Conservation (phyloP, 2,329 filamentous ascomycete species). For the Calonectria naviculata region DNA sequence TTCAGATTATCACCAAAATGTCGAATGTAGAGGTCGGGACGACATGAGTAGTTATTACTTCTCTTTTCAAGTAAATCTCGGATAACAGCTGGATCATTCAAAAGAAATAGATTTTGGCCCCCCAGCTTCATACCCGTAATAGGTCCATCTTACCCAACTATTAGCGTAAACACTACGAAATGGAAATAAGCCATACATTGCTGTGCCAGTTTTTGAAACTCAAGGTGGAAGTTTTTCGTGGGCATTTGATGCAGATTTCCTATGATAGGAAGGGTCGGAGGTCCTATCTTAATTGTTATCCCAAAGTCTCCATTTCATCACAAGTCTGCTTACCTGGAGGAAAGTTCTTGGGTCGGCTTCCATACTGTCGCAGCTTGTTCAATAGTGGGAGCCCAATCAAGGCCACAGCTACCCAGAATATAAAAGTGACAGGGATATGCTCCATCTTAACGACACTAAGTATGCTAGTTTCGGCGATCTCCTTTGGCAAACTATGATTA, state of each 20-base stretch:
- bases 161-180: background rate
- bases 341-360: background rate
- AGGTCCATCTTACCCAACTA: background rate
- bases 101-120: background rate
- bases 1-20: slow-evolving; percentile 8
- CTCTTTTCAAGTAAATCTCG: slow-evolving; percentile 3
- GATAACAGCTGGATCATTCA: background rate
- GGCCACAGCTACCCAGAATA: background rate
- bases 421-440: background rate
- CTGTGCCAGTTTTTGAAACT: slow-evolving; percentile 3
- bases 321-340: background rate
- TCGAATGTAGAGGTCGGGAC: background rate
- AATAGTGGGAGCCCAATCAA: background rate
- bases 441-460: background rate
- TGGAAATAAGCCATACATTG: background rate
- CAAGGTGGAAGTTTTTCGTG: slow-evolving; percentile 6
- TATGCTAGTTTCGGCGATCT: background rate
- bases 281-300: background rate
- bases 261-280: background rate
- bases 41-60: slow-evolving; percentile 11
- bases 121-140: background rate
- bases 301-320: accelerated
- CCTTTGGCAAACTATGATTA: background rate
- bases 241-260: slow-evolving; percentile 12
- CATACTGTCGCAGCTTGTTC: background rate